A percentile compares a stretch with the other conserved stretches of the same genome.
Evolutionary conservation across 208 protist genomes (phyloP).

Genomic region (Trypanosoma melophagium): DNA sequence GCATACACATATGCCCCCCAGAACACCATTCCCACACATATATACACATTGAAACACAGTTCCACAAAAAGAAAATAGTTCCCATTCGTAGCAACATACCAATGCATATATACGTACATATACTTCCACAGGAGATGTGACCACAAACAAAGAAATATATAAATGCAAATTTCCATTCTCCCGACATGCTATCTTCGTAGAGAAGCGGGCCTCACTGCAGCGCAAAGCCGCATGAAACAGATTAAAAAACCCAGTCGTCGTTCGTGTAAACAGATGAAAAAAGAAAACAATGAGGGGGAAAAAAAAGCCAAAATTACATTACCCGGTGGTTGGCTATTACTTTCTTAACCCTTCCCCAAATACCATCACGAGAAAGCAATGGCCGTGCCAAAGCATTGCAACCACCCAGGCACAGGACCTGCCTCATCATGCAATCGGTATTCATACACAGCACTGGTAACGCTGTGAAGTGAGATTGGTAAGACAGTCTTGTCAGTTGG

Average conservation of each 20-base stretch:
- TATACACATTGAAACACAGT: slow-evolving; percentile 8
- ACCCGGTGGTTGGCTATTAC: not conserved
- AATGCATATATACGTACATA: not conserved
- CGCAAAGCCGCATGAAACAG: too few species aligned
- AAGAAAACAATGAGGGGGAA: not conserved
- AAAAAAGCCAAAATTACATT: not conserved
- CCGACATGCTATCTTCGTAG: too few species aligned
- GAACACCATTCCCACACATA: slow-evolving; percentile 3
- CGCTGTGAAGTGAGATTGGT: not conserved
- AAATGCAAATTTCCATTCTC: not conserved
- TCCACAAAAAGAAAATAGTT: slow-evolving; percentile 4
- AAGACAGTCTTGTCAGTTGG: not conserved
- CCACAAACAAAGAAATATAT: not conserved
- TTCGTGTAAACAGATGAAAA: not conserved
- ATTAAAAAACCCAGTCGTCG: not conserved
- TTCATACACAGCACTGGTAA: not conserved
- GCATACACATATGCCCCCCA: not conserved
- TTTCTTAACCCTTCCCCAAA: not conserved
- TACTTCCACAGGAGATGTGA: too few species aligned
- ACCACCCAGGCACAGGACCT: slow-evolving; percentile 1
- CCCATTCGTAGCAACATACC: not conserved
- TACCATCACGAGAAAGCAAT: not conserved
- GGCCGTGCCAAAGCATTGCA: not conserved
- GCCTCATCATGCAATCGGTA: slow-evolving; percentile 7
- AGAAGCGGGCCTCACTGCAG: too few species aligned